phyloP scores from a whole-genome alignment of 495 filamentous ascomycete species.

The Aspergillus haitiensis region DNA sequence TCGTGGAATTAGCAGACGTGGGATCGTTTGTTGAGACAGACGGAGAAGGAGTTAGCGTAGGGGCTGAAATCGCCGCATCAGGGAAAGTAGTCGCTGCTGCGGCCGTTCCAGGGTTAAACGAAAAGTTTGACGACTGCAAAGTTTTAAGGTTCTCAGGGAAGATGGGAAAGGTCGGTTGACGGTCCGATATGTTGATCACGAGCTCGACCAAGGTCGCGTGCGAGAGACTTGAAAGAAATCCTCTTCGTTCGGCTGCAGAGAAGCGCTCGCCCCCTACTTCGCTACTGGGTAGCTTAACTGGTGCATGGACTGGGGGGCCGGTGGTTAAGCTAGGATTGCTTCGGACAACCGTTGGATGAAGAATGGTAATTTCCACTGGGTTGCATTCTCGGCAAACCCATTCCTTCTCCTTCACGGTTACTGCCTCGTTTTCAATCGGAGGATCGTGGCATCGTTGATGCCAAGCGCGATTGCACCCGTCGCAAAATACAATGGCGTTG shows the following conservation, averaged over 20 bases:
- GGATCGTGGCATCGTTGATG: slow-evolving; percentile 93
- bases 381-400: slow-evolving; percentile 81
- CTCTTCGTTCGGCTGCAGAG: slow-evolving; percentile 36
- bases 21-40: slow-evolving; percentile 17
- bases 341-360: slow-evolving; percentile 26
- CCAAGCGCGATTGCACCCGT: slow-evolving; percentile 84
- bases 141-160: slow-evolving; percentile 39
- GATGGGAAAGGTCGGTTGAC: slow-evolving; percentile 39
- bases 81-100: not conserved
- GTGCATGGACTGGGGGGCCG: slow-evolving; percentile 14
- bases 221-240: slow-evolving; percentile 43
- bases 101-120: slow-evolving; percentile 13
- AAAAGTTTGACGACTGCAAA: slow-evolving; percentile 29
- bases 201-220: slow-evolving; percentile 45
- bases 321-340: slow-evolving; percentile 27
- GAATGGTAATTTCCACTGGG: slow-evolving; percentile 35
- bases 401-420: slow-evolving; percentile 62
- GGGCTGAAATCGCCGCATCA: not conserved
- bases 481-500: slow-evolving; percentile 95
- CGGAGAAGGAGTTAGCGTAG: slow-evolving; percentile 5
- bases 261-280: slow-evolving; percentile 32
- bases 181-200: slow-evolving; percentile 35
- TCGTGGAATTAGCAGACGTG: not conserved
- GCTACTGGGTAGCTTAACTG: slow-evolving; percentile 15
- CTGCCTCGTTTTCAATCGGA: slow-evolving; percentile 67